Conservation (phyloP, 441 rosid genomes). For the Brassica hybrid region DNA sequence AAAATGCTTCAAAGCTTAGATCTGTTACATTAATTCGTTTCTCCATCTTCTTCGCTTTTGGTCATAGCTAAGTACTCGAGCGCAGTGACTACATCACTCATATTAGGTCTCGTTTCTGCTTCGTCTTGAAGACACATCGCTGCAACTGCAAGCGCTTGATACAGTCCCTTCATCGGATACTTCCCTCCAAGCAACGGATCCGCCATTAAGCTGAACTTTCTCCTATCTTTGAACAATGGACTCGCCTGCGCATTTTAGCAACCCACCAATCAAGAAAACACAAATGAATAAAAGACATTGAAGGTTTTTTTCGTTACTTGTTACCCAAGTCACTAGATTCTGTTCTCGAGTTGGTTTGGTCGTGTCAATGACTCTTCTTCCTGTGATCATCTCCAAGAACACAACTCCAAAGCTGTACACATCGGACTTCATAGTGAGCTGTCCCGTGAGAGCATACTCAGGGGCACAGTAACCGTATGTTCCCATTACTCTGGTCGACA, state of each 20-base stretch:
- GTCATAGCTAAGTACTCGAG: slow-evolving; percentile 67
- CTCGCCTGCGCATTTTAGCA: slow-evolving; percentile 64
- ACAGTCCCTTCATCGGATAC: slow-evolving; percentile 70
- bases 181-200: slow-evolving; percentile 80
- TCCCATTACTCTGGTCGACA: slow-evolving; percentile 98
- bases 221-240: slow-evolving; percentile 83
- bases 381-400: slow-evolving; percentile 89
- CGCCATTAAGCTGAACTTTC: slow-evolving; percentile 72
- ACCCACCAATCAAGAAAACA: background rate
- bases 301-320: background rate
- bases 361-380: slow-evolving; percentile 84
- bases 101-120: slow-evolving; percentile 68
- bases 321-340: slow-evolving; percentile 88
- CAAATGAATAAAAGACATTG: background rate
- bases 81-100: slow-evolving; percentile 95
- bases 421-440: slow-evolving; percentile 82
- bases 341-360: slow-evolving; percentile 77
- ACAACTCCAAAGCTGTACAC: slow-evolving; percentile 97
- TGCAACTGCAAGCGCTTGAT: slow-evolving; percentile 96
- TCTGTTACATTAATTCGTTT: background rate
- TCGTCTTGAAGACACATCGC: slow-evolving; percentile 99
- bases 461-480: slow-evolving; percentile 98
- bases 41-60: slow-evolving; percentile 27
- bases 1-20: background rate
- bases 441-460: slow-evolving; percentile 85